These are phyloP conservation scores for Galerina marginata DNA, from an alignment of 768 basidiomycete species.

Conservation along the genomic window DNA sequence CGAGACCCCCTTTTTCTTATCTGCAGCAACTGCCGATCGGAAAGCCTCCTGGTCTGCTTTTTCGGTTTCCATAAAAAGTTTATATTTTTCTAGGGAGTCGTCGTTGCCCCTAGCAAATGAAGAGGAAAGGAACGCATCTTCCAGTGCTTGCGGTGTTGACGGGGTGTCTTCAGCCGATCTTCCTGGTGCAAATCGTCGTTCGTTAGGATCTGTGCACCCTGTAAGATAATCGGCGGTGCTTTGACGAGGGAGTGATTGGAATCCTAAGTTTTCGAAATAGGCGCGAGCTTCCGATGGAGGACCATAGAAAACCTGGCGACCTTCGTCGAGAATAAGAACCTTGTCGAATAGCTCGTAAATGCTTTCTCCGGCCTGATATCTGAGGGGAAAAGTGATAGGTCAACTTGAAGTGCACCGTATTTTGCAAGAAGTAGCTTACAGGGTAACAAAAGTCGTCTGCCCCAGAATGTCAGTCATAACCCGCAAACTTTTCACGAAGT, in stretches of 20 bases:
- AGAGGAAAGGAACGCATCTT: conserved; percentile 62
- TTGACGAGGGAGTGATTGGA: conserved; percentile 77
- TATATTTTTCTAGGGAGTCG: conserved; percentile 61
- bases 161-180: conserved; percentile 64
- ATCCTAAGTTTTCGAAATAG: conserved; percentile 82
- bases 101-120: conserved; percentile 47
- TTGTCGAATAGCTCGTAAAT: conserved; percentile 86
- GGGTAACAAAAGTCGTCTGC: conserved; percentile 79
- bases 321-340: conserved; percentile 82
- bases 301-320: conserved; percentile 84
- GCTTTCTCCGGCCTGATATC: conserved; percentile 83
- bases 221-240: conserved; percentile 88
- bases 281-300: conserved; percentile 71
- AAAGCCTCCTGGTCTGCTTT: conserved; percentile 77
- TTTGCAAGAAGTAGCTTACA: conserved; percentile 46
- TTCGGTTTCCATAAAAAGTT: conserved; percentile 58
- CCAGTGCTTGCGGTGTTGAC: conserved; percentile 70
- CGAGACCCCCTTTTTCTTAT: conserved; percentile 80
- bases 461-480: conserved; percentile 85
- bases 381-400: conserved; percentile 23
- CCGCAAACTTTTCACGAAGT: conserved; percentile 80
- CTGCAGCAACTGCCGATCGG: conserved; percentile 71
- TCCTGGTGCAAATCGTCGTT: conserved; percentile 77
- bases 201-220: conserved; percentile 83
- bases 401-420: neutral